Conservation (phyloP, 2,329 filamentous ascomycete species). For the Dactylellina sp. region DNA sequence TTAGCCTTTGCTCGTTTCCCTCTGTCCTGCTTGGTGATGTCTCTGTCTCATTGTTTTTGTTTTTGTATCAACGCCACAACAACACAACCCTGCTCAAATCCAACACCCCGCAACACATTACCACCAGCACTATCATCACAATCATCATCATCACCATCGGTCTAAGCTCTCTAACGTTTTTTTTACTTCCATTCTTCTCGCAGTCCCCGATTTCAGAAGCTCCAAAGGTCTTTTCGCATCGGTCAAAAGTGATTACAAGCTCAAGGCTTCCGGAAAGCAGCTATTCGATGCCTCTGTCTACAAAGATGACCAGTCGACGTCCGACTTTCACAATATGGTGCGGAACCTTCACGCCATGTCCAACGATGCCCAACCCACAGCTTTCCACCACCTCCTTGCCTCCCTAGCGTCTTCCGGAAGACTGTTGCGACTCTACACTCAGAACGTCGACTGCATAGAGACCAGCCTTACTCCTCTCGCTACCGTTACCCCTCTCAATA, state of each 20-base stretch:
- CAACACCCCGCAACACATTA: conserved; percentile 46
- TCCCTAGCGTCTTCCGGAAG: conserved; percentile 88
- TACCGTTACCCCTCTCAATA: conserved; percentile 82
- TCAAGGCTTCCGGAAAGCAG: conserved; percentile 93
- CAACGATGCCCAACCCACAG: conserved; percentile 80
- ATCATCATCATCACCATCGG: not conserved
- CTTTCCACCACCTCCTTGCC: conserved; percentile 93
- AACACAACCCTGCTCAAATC: conserved; percentile 20
- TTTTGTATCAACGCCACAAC: conserved; percentile 37
- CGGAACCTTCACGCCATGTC: conserved; percentile 85
- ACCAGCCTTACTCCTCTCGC: conserved; percentile 81
- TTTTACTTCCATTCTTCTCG: too few species aligned
- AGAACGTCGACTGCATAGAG: conserved; percentile 97
- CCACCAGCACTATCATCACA: not conserved
- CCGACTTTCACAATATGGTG: conserved; percentile 96
- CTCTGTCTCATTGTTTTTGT: conserved; percentile 42
- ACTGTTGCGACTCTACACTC: conserved; percentile 88
- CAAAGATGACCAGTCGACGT: conserved; percentile 87
- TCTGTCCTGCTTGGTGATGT: conserved; percentile 24
- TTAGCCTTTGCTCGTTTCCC: conserved; percentile 46
- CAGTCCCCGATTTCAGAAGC: conserved; percentile 95
- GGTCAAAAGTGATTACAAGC: conserved; percentile 84
- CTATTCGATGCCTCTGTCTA: conserved; percentile 98
- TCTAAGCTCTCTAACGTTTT: conserved; percentile 29
- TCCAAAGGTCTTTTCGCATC: conserved; percentile 88